Evolutionary conservation across 148 eudicot species (phyloP).

Genomic region (Dianthus caryophyllus): DNA sequence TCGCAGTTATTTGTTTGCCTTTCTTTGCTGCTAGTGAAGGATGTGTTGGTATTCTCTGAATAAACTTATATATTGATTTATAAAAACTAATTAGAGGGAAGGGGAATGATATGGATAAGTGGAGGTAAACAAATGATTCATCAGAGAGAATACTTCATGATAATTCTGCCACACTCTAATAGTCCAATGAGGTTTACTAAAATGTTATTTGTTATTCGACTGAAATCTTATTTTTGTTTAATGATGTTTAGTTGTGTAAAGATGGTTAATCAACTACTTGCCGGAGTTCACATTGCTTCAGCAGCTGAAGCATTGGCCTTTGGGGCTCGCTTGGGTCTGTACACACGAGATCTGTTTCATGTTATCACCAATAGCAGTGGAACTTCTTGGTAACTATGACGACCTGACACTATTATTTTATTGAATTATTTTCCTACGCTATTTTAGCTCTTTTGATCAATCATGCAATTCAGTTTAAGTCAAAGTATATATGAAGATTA

Average conservation of each 20-base stretch:
- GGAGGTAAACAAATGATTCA: no score
- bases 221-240: not conserved
- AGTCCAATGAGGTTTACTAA: no score
- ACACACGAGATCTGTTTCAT: constrained; percentile 66
- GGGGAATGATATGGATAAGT: no score
- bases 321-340: constrained; percentile 87
- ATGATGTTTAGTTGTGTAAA: constrained; percentile 65
- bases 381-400: constrained; percentile 74
- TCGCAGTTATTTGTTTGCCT: no score
- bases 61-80: no score
- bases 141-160: no score
- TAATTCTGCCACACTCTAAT: not conserved
- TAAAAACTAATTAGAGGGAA: no score
- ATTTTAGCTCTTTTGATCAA: not conserved
- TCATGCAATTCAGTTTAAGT: not conserved
- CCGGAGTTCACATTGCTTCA: constrained; percentile 99
- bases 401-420: not conserved
- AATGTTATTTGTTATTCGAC: not conserved
- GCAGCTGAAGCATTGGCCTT: constrained; percentile 98
- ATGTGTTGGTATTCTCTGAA: no score
- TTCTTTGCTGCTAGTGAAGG: no score
- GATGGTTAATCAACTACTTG: constrained; percentile 99
- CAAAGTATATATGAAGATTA: not conserved
- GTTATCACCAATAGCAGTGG: constrained; percentile 58
- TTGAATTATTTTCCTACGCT: not conserved